A percentile compares a stretch with the other conserved stretches of the same genome.
Conservation (phyloP, 1,284 basidiomycete genomes). For the Cryptococcus sp. region DNA sequence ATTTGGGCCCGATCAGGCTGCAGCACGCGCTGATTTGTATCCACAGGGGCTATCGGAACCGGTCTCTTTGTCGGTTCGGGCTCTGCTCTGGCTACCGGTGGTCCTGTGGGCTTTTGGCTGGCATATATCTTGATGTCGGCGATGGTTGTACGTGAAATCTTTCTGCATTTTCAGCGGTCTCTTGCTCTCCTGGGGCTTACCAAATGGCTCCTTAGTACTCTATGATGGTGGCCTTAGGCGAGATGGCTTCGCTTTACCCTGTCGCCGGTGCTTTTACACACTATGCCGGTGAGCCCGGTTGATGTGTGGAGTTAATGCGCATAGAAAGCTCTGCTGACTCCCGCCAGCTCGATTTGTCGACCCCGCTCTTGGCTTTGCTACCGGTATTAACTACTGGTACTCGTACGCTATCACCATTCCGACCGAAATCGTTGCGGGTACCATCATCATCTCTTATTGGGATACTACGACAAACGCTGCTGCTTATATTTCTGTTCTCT, state of each 20-base stretch:
- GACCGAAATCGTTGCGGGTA: constrained; percentile 25
- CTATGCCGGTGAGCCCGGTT: constrained; percentile 12
- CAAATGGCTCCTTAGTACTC: constrained; percentile 17
- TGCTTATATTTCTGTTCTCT: constrained; percentile 49
- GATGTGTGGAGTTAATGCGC: too few relatives aligned
- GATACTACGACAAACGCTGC: constrained; percentile 40
- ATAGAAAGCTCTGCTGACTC: not conserved
- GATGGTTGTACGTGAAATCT: constrained; percentile 30
- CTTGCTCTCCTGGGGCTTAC: too few relatives aligned
- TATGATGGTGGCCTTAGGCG: constrained; percentile 48
- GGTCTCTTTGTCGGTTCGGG: constrained; percentile 55
- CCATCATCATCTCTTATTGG: constrained; percentile 49
- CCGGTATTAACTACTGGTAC: constrained; percentile 45
- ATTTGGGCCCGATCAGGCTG: not conserved
- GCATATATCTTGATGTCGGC: constrained; percentile 42
- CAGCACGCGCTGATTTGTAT: constrained; percentile 12
- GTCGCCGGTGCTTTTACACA: constrained; percentile 45
- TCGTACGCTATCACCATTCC: constrained; percentile 36
- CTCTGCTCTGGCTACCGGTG: constrained; percentile 50
- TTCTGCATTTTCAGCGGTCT: too few relatives aligned
- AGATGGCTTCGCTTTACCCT: constrained; percentile 49
- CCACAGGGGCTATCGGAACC: constrained; percentile 29
- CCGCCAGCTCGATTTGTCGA: constrained; percentile 53
- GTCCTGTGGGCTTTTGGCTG: constrained; percentile 51
- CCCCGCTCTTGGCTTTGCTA: constrained; percentile 53